Conservation (phyloP, 192 early-diverging fungal genomes). For the Coemansia umbellata region DNA sequence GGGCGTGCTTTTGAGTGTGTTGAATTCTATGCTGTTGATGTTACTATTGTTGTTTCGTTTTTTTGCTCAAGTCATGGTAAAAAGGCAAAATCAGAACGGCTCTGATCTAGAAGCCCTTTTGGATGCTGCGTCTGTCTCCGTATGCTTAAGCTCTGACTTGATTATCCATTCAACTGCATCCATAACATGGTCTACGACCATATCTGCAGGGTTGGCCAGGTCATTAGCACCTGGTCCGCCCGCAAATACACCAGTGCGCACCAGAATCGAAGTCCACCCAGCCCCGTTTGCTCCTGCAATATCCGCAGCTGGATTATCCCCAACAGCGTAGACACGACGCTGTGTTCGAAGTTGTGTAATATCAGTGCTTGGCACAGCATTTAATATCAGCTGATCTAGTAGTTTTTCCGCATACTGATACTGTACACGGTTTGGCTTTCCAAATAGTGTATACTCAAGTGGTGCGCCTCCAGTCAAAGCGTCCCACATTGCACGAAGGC, state of each 20-base stretch:
- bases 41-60: too few species aligned
- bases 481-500: conserved; percentile 67
- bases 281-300: conserved; percentile 70
- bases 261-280: conserved; percentile 69
- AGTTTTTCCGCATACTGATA: conserved; percentile 65
- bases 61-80: too few species aligned
- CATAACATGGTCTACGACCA: conserved; percentile 60
- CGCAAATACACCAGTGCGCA: conserved; percentile 67
- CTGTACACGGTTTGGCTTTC: conserved; percentile 76
- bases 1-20: too few species aligned
- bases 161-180: conserved; percentile 59
- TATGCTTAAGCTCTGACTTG: conserved; percentile 14
- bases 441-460: conserved; percentile 68
- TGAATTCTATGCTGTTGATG: too few species aligned
- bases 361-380: conserved; percentile 10
- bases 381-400: conserved; percentile 34
- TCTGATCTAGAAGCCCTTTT: too few species aligned
- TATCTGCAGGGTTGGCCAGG: conserved; percentile 51
- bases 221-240: conserved; percentile 53
- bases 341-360: not conserved
- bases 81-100: too few species aligned
- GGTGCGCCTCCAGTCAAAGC: conserved; percentile 29
- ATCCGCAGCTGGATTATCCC: conserved; percentile 69
- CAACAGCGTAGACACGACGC: conserved; percentile 56
- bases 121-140: not conserved